These are phyloP conservation scores for Extremus antarcticus DNA, from an alignment of 495 filamentous ascomycete species.

Conservation along the genomic window DNA sequence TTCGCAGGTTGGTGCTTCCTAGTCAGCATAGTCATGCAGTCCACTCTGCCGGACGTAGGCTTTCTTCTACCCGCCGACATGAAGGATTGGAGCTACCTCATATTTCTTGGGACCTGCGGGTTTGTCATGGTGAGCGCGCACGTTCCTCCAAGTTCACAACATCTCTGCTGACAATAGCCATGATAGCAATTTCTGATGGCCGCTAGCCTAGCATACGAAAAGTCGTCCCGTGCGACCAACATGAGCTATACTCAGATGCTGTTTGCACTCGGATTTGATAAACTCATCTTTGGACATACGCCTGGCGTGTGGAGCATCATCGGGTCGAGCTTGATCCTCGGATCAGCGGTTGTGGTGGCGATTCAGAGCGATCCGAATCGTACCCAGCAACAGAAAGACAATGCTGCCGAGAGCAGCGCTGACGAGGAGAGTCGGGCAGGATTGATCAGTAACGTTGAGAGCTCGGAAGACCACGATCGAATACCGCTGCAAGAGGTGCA, in stretches of 20 bases:
- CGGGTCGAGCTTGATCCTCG: conserved; percentile 70
- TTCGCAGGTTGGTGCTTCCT: conserved; percentile 63
- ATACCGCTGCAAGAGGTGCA: conserved; percentile 11
- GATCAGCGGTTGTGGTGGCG: conserved; percentile 70
- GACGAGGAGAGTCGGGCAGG: conserved; percentile 37
- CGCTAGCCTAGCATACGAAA: conserved; percentile 59
- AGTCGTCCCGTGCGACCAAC: conserved; percentile 55
- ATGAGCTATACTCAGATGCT: conserved; percentile 92
- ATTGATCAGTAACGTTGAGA: conserved; percentile 12
- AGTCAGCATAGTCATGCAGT: conserved; percentile 50
- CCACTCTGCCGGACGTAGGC: conserved; percentile 40
- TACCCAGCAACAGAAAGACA: conserved; percentile 7
- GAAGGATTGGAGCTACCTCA: conserved; percentile 60
- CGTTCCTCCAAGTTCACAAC: neutral
- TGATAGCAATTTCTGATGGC: conserved; percentile 70
- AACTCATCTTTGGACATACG: conserved; percentile 60
- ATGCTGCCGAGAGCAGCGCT: conserved; percentile 14
- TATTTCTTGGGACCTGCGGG: conserved; percentile 61
- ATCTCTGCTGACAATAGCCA: neutral
- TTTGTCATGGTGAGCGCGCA: conserved; percentile 52
- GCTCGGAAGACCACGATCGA: conserved; percentile 11
- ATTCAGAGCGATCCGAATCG: conserved; percentile 33
- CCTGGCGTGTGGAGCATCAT: conserved; percentile 55
- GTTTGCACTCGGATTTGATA: conserved; percentile 77
- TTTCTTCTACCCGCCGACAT: conserved; percentile 51